A percentile compares a stretch with the other conserved stretches of the same genome.
These are phyloP conservation scores for Solanum sparsipilum DNA, from an alignment of 257 asterid species.

Conservation along the genomic window DNA sequence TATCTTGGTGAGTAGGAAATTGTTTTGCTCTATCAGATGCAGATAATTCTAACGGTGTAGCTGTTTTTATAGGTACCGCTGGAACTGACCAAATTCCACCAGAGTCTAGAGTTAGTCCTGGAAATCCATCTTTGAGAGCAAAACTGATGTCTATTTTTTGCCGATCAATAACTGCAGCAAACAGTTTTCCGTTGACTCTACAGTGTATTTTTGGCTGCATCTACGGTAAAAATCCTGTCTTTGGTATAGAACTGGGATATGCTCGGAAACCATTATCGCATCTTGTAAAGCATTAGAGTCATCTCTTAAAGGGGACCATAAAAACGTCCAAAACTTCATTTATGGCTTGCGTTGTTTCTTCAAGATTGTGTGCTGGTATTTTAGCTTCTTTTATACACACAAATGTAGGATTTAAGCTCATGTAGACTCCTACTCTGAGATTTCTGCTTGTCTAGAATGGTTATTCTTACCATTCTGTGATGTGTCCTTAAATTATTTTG, in stretches of 20 bases:
- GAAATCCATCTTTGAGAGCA: conserved; percentile 56
- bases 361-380: neutral
- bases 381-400: neutral
- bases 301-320: neutral
- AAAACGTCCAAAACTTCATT: neutral
- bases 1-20: neutral
- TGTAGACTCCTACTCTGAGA: neutral
- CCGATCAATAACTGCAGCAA: conserved; percentile 88
- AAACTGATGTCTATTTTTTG: conserved; percentile 77
- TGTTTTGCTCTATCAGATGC: neutral
- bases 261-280: neutral
- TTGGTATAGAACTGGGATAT: neutral
- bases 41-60: neutral
- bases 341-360: neutral
- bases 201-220: conserved; percentile 94
- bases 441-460: neutral
- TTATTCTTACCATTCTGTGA: neutral
- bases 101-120: conserved; percentile 63
- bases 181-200: conserved; percentile 83
- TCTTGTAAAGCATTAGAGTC: neutral
- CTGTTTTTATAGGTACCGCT: conserved; percentile 46
- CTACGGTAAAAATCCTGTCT: conserved; percentile 37
- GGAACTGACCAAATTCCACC: conserved; percentile 51
- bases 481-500: neutral
- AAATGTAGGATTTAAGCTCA: neutral